Conservation (phyloP, 257 asterid genomes). For the Capsicum pubescens region DNA sequence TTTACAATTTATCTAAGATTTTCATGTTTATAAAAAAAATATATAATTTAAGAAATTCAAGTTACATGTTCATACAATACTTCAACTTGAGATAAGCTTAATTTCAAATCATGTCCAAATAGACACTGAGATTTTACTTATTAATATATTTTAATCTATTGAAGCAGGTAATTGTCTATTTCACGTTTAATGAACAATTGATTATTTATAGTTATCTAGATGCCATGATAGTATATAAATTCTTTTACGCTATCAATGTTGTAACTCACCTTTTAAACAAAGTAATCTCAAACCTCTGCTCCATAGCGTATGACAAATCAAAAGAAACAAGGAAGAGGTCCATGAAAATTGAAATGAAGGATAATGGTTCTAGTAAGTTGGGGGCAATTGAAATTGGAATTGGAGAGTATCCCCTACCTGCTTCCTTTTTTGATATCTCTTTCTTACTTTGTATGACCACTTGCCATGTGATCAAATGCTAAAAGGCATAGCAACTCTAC, state of each 20-base stretch:
- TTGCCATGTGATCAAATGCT: constrained; percentile 32
- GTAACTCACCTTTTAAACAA: not conserved
- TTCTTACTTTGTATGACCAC: constrained; percentile 20
- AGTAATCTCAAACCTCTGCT: not conserved
- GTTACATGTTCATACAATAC: not conserved
- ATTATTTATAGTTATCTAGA: not conserved
- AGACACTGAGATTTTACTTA: not conserved
- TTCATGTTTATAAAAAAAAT: not conserved
- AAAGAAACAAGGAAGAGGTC: not conserved
- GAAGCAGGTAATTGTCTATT: not conserved
- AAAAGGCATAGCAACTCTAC: constrained; percentile 24
- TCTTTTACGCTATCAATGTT: not conserved
- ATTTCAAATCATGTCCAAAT: not conserved
- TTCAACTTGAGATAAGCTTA: too few relatives aligned
- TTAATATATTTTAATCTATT: not conserved
- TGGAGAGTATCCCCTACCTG: constrained; percentile 11
- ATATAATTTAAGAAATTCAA: not conserved
- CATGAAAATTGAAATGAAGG: constrained; percentile 24
- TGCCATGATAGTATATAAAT: not conserved
- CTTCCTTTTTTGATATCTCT: not conserved
- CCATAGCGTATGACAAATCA: not conserved
- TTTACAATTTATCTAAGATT: not conserved
- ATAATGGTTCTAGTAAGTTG: constrained; percentile 21
- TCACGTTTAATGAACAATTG: not conserved
- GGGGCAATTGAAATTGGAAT: constrained; percentile 7